These are phyloP conservation scores for Hebeloma cylindrosporum DNA, from an alignment of 768 basidiomycete genomes.

Conservation along the genomic window DNA sequence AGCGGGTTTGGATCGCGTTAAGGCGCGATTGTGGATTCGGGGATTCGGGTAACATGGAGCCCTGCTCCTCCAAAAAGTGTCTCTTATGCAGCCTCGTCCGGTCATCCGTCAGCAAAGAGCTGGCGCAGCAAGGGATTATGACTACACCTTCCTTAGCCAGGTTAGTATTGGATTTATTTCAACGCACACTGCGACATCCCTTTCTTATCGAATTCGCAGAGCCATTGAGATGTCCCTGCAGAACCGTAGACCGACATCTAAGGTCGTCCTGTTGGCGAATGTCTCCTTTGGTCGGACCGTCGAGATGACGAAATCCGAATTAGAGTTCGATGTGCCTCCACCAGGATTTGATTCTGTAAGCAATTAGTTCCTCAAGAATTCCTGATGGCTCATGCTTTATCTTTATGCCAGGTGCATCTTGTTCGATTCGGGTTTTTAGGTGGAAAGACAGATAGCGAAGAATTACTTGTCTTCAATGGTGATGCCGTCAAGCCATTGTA, in stretches of 20 bases:
- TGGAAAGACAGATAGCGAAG: slow-evolving; percentile 14
- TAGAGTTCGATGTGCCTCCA: slow-evolving; percentile 5
- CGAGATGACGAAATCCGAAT: slow-evolving; percentile 9
- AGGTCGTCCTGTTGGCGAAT: slow-evolving; percentile 14
- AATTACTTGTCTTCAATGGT: slow-evolving; percentile 18
- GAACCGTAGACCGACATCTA: slow-evolving; percentile 7
- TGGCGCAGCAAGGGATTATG: slow-evolving; percentile 14
- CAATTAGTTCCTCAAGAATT: background rate
- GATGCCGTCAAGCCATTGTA: slow-evolving; percentile 22
- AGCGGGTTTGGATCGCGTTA: slow-evolving; percentile 20
- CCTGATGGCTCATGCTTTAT: background rate
- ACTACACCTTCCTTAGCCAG: slow-evolving; percentile 14
- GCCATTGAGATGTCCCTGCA: slow-evolving; percentile 6
- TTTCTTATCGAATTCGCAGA: slow-evolving; percentile 6
- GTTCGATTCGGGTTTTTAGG: slow-evolving; percentile 6
- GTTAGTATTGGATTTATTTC: slow-evolving; percentile 2
- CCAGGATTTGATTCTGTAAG: slow-evolving; percentile 16
- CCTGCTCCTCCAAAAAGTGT: slow-evolving; percentile 22
- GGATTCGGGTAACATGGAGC: slow-evolving; percentile 20
- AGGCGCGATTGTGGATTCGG: slow-evolving; percentile 25
- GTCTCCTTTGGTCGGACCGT: slow-evolving; percentile 14
- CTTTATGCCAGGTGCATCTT: slow-evolving; percentile 13
- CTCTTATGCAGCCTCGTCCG: slow-evolving; percentile 22
- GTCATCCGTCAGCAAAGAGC: slow-evolving; percentile 2
- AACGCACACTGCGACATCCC: background rate